Evolutionary conservation across 2,329 filamentous ascomycete species (phyloP), one percentile per base, ranked within the genome.

Genomic region (Seiridium unicorne): DNA sequence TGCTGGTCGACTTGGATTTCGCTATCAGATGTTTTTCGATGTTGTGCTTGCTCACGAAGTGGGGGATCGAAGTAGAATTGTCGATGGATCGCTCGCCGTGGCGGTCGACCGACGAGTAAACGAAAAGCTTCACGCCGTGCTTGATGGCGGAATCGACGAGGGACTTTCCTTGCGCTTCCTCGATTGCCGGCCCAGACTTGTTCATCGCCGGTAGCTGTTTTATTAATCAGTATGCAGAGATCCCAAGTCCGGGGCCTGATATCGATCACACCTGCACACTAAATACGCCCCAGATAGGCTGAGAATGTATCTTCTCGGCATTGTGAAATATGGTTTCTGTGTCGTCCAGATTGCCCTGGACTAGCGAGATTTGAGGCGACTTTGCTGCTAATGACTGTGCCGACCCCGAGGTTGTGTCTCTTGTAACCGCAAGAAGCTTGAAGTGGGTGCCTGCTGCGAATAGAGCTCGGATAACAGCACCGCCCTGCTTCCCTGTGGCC

Each of bases 121-220:
- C 86, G 75, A 93, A 97, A 76, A 98, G 95, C 69, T 92, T 87
- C 53, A 98, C 86, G 55, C 91, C 89, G 46, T 89, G 90, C 68
- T 84, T 87, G 74, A 95, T 94, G 58, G 94, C 94, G 11, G 92
- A 93, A 70, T 97, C 91, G 61, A 93, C 95, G 61, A 97, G 83
- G 2, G 91, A 90, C 72, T 90, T 89, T 63, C 95, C 95, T 26
- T 53, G 49, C 6, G 35, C 38, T 32, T 53, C 49, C n/a, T 53
- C 49, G 8, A 53, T 53, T 6, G 18, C 9, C 10, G 49, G 49
- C 10, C 49, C 49, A 10, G 18, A 11, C 49, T 38, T 53, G 49
- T 53, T 53, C 49, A 53, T 53, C 7, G 7, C 49, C 11, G 35
- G 35, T 38, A 35, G 35, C 49, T 53, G 32, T 26, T 26, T 26